phyloP scores from a whole-genome alignment of 2,329 filamentous ascomycete species.

The Fusarium subglutinans region DNA sequence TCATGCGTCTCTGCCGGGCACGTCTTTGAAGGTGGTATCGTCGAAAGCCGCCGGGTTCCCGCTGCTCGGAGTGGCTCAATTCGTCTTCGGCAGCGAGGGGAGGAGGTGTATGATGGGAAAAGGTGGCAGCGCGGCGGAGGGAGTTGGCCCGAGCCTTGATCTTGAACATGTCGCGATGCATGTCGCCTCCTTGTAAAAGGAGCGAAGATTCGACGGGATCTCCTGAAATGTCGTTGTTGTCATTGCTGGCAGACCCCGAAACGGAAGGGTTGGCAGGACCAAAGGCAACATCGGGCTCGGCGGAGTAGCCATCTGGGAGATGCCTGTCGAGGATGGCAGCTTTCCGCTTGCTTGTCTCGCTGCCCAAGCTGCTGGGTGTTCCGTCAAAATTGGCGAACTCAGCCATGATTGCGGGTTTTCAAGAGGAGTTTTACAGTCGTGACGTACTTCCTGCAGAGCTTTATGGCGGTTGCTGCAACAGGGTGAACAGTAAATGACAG shows the following conservation, averaged over 20 bases:
- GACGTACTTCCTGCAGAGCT: constrained; percentile 19
- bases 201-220: constrained; percentile 70
- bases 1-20: constrained; percentile 52
- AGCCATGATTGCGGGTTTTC: constrained; percentile 38
- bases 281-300: constrained; percentile 50
- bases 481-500: constrained; percentile 1
- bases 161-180: constrained; percentile 81
- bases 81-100: constrained; percentile 44
- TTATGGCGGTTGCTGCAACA: background rate
- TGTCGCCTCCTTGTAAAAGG: constrained; percentile 77
- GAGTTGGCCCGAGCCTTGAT: constrained; percentile 67
- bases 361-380: constrained; percentile 40
- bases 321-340: constrained; percentile 51
- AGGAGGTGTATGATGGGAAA: constrained; percentile 62
- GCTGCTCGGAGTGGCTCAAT: constrained; percentile 51
- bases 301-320: constrained; percentile 53
- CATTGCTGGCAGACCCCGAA: constrained; percentile 16
- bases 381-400: constrained; percentile 41
- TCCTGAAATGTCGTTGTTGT: constrained; percentile 37
- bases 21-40: constrained; percentile 52
- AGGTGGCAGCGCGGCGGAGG: constrained; percentile 70
- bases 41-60: constrained; percentile 59
- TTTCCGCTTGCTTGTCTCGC: constrained; percentile 44
- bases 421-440: constrained; percentile 9
- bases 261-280: constrained; percentile 21